Evolutionary conservation across 2,329 filamentous ascomycete species (phyloP).

Genomic region (Zymoseptoria crescenta): DNA sequence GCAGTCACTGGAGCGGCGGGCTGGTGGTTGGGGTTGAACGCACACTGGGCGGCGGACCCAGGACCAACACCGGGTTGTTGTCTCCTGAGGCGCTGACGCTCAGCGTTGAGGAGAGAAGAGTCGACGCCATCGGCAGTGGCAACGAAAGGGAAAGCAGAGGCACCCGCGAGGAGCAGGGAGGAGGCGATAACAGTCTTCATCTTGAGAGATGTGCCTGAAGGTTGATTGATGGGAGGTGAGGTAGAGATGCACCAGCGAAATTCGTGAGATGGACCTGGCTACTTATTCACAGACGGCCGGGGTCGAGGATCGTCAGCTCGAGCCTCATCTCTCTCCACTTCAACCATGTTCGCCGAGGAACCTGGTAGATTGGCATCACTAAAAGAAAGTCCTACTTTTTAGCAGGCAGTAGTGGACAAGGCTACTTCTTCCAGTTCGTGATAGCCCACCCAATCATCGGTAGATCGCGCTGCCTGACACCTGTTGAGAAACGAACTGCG

Average conservation of each 20-base stretch:
- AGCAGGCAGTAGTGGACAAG: neutral
- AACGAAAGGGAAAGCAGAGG: conserved; percentile 35
- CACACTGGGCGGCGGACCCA: conserved; percentile 27
- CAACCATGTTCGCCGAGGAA: neutral
- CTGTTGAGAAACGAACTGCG: neutral
- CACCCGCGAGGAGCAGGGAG: conserved; percentile 20
- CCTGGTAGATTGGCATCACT: neutral
- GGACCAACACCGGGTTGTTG: conserved; percentile 27
- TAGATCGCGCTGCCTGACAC: neutral
- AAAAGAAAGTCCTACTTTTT: neutral
- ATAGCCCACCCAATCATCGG: neutral
- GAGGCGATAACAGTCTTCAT: conserved; percentile 23
- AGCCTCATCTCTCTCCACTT: neutral
- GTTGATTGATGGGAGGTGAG: neutral
- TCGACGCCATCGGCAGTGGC: conserved; percentile 32
- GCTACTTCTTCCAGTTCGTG: neutral
- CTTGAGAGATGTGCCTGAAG: neutral
- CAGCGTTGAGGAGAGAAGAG: conserved; percentile 25
- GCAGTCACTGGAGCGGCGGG: conserved; percentile 30
- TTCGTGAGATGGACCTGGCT: neutral
- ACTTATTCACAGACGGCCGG: neutral
- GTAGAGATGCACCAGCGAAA: neutral
- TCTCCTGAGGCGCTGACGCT: conserved; percentile 14
- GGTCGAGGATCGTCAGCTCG: neutral
- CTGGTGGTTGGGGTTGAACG: conserved; percentile 34